Conservation (phyloP, 768 basidiomycete genomes). For the Tricholoma saponaceum region DNA sequence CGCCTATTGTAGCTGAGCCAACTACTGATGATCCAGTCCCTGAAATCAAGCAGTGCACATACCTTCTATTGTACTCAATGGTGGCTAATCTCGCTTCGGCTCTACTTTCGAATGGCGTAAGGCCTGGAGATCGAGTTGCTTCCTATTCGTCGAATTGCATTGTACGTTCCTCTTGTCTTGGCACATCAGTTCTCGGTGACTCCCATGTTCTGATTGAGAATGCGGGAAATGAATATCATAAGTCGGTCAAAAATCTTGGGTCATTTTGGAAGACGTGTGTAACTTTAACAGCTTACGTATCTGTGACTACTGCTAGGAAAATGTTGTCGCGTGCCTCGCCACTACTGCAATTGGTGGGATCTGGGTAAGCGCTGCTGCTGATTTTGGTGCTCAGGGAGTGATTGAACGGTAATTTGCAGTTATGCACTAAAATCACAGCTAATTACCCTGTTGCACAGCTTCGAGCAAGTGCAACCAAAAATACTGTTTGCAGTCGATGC, state of each 20-base stretch:
- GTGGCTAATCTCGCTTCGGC: constrained; percentile 58
- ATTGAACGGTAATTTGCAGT: constrained; percentile 53
- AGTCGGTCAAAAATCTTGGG: neutral
- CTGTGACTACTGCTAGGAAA: constrained; percentile 46
- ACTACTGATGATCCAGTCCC: constrained; percentile 44
- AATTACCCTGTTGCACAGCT: constrained; percentile 29
- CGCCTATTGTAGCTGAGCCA: constrained; percentile 51
- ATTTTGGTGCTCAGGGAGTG: constrained; percentile 78
- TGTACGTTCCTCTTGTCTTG: constrained; percentile 35
- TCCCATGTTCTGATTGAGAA: neutral
- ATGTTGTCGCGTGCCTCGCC: constrained; percentile 63
- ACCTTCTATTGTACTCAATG: constrained; percentile 52
- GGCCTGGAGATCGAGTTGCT: constrained; percentile 67
- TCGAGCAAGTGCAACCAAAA: constrained; percentile 75
- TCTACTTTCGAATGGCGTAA: constrained; percentile 45
- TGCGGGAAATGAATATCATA: neutral
- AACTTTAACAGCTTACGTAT: neutral
- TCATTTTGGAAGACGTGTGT: too few relatives aligned
- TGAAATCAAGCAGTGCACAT: constrained; percentile 42
- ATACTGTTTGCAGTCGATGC: constrained; percentile 72
- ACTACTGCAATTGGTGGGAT: constrained; percentile 72
- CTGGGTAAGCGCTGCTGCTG: constrained; percentile 79
- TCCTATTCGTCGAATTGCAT: constrained; percentile 80
- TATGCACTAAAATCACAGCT: neutral
- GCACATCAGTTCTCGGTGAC: neutral